phyloP scores from a whole-genome alignment of 352 stramenopile species.

The Globisporangium uncinulatum region DNA sequence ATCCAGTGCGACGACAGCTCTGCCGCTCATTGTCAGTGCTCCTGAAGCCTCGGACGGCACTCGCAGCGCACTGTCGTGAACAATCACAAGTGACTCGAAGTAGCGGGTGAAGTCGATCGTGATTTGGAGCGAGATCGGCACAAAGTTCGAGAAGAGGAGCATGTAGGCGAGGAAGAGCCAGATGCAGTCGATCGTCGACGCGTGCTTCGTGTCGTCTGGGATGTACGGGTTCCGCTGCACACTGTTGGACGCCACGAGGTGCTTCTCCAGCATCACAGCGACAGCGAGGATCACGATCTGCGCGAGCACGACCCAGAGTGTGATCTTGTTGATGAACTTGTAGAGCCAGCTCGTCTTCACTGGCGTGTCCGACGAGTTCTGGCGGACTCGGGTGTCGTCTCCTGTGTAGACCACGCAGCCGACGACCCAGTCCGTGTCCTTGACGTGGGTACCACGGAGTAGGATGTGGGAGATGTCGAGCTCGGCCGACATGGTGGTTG shows the following conservation, averaged over 20 bases:
- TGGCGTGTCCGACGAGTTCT: slow-evolving; percentile 68
- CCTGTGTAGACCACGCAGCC: slow-evolving; percentile 85
- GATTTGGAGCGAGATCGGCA: slow-evolving; percentile 92
- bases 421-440: slow-evolving; percentile 66
- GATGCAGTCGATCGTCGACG: slow-evolving; percentile 28
- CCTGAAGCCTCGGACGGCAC: slow-evolving; percentile 13
- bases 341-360: slow-evolving; percentile 75
- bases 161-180: slow-evolving; percentile 82
- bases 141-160: slow-evolving; percentile 89
- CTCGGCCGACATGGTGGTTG: slow-evolving; percentile 16
- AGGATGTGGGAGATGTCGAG: slow-evolving; percentile 71
- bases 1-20: background rate
- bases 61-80: slow-evolving; percentile 61
- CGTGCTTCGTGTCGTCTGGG: slow-evolving; percentile 27
- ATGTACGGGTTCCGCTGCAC: slow-evolving; percentile 41
- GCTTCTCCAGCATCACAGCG: slow-evolving; percentile 40
- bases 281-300: slow-evolving; percentile 51
- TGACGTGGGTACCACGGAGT: slow-evolving; percentile 58
- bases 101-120: slow-evolving; percentile 82
- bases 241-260: slow-evolving; percentile 20
- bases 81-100: slow-evolving; percentile 73
- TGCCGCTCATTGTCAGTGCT: background rate
- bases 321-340: slow-evolving; percentile 77
- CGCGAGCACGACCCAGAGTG: slow-evolving; percentile 66
- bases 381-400: slow-evolving; percentile 81